Conservation (phyloP, 495 filamentous ascomycete genomes). For the Daldinia loculata region DNA sequence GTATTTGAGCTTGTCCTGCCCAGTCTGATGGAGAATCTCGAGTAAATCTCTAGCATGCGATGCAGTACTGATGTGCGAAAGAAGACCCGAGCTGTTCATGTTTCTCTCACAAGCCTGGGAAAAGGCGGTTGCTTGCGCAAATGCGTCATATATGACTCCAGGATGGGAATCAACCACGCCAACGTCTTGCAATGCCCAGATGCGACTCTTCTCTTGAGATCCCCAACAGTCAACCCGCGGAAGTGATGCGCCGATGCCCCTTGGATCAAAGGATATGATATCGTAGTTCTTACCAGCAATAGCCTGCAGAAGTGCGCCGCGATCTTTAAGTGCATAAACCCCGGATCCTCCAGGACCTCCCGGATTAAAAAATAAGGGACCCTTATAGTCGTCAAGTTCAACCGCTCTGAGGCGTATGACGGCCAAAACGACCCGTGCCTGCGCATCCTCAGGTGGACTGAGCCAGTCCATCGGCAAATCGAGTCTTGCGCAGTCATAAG, state of each 20-base stretch:
- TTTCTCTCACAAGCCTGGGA: conserved; percentile 49
- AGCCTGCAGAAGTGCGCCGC: conserved; percentile 52
- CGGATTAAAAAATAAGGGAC: conserved; percentile 63
- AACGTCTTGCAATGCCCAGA: conserved; percentile 51
- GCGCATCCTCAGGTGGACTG: conserved; percentile 45
- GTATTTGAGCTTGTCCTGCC: conserved; percentile 57
- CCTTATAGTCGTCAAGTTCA: conserved; percentile 49
- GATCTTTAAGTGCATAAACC: conserved; percentile 49
- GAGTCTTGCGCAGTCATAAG: conserved; percentile 53
- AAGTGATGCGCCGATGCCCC: conserved; percentile 55
- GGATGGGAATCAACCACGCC: conserved; percentile 53
- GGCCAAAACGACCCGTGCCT: conserved; percentile 51
- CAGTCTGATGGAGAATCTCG: conserved; percentile 50
- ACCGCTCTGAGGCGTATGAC: conserved; percentile 57
- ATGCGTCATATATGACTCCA: conserved; percentile 52
- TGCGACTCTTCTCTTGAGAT: conserved; percentile 42
- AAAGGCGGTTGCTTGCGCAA: conserved; percentile 49
- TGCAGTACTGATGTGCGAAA: conserved; percentile 51
- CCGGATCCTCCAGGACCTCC: conserved; percentile 63
- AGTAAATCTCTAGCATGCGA: conserved; percentile 56
- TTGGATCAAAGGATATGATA: conserved; percentile 61
- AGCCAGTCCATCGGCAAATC: conserved; percentile 61
- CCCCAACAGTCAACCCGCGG: conserved; percentile 57
- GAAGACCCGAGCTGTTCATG: conserved; percentile 40
- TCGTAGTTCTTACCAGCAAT: conserved; percentile 59